Conservation (phyloP, 176 grass and related monocot genomes). For the Bromus sterilis region DNA sequence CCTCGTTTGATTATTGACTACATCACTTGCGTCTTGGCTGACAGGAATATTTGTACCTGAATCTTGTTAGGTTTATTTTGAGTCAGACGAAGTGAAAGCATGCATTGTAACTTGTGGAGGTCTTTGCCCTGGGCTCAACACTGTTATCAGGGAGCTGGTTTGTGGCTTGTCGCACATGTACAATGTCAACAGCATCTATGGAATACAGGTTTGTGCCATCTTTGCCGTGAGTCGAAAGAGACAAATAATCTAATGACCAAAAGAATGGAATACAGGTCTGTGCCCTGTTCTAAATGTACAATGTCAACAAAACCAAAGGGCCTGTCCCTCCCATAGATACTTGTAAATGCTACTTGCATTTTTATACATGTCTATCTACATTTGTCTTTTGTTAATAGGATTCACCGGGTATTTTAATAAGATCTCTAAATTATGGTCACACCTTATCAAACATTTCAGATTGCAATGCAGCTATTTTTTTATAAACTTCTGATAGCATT, state of each 20-base stretch:
- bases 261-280: conserved; percentile 67
- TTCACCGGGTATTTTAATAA: not conserved
- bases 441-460: not conserved
- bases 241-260: not conserved
- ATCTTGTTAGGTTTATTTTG: conserved; percentile 65
- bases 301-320: not conserved
- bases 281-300: not conserved
- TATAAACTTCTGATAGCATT: not conserved
- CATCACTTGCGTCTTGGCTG: conserved; percentile 4
- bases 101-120: conserved; percentile 99
- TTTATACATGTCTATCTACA: not conserved
- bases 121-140: conserved; percentile 97
- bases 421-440: not conserved
- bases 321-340: not conserved
- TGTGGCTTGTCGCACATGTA: conserved; percentile 97
- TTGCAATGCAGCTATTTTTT: not conserved
- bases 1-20: not conserved
- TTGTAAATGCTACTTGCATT: not conserved
- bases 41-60: conserved; percentile 23
- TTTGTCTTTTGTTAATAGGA: not conserved
- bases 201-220: conserved; percentile 65
- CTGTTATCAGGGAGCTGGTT: conserved; percentile 93
- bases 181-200: conserved; percentile 63
- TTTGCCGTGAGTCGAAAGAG: not conserved
- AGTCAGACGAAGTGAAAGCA: conserved; percentile 73